Conservation (phyloP, 768 basidiomycete species). For the Rhodotorula babjevae region DNA sequence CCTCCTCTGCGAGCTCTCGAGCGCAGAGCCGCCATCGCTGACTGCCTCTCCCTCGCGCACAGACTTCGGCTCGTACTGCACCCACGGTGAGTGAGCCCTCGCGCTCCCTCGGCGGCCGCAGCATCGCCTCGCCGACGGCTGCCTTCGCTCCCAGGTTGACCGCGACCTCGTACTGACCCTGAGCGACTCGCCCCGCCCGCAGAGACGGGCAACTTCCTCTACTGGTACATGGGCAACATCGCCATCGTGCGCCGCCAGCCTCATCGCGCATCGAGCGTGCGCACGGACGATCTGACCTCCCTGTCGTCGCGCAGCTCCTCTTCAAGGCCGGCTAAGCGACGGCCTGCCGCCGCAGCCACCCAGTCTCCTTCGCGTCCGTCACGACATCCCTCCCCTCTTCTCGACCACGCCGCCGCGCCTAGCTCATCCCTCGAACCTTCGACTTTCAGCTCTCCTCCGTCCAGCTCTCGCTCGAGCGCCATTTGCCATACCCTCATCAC, state of each 20-base stretch:
- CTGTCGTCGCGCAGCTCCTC: constrained; percentile 12
- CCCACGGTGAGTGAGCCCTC: background rate
- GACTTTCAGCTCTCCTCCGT: background rate
- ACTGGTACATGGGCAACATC: constrained; percentile 89
- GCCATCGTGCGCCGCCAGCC: constrained; percentile 62
- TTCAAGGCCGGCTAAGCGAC: constrained; percentile 39
- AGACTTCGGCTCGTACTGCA: constrained; percentile 11
- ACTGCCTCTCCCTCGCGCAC: background rate
- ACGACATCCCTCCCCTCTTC: no score
- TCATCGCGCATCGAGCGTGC: no score
- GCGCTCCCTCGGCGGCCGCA: background rate
- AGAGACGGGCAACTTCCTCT: constrained; percentile 99
- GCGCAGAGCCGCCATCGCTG: background rate
- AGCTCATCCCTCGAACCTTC: background rate
- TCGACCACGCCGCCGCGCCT: background rate
- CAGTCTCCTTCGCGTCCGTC: background rate
- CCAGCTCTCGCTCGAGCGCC: no score
- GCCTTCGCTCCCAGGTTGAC: no score
- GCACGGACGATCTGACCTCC: background rate
- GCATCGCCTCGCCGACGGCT: background rate
- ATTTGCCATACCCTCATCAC: background rate
- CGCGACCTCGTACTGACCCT: background rate
- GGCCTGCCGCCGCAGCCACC: background rate
- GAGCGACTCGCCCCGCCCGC: constrained; percentile 15
- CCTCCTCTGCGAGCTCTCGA: background rate